Percentiles rank a stretch among this genome's conserved stretches.
phyloP scores from a whole-genome alignment of 1,284 basidiomycete species.

The Ganoderma leucocontextum region DNA sequence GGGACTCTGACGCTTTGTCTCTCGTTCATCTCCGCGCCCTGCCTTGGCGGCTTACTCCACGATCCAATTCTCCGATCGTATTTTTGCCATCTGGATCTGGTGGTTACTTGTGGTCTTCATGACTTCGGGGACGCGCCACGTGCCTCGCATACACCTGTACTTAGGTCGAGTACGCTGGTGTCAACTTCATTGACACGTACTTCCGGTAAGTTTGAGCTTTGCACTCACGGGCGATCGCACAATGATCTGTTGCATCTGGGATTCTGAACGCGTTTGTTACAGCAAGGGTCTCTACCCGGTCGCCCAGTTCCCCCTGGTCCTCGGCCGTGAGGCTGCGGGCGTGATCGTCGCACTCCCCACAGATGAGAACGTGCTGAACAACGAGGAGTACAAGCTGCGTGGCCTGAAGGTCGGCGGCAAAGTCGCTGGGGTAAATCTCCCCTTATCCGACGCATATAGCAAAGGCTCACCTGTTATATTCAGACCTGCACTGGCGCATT shows the following conservation, averaged over 20 bases:
- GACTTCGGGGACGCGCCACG: not conserved
- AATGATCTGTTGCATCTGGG: too few species aligned
- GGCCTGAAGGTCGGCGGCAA: slow-evolving; percentile 67
- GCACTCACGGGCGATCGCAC: too few species aligned
- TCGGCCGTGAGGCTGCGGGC: slow-evolving; percentile 86
- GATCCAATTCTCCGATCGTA: not conserved
- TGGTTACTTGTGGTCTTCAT: not conserved
- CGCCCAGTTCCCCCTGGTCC: slow-evolving; percentile 70
- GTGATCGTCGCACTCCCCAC: slow-evolving; percentile 77
- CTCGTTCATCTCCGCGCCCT: not conserved
- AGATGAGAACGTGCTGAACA: slow-evolving; percentile 58
- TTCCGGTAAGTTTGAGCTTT: slow-evolving; percentile 50
- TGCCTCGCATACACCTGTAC: not conserved
- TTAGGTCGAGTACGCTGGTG: slow-evolving; percentile 71
- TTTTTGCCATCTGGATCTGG: not conserved
- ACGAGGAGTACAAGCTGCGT: slow-evolving; percentile 67
- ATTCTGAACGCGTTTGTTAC: not conserved
- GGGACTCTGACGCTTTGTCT: not conserved
- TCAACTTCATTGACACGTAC: slow-evolving; percentile 92
- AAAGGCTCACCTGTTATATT: not conserved
- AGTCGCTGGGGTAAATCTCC: slow-evolving; percentile 64
- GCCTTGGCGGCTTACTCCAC: not conserved
- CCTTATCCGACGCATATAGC: not conserved
- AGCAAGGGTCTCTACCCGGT: slow-evolving; percentile 70
- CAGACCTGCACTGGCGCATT: slow-evolving; percentile 53